phyloP scores from a whole-genome alignment of 1,284 basidiomycete genomes.

The Ganoderma lingzhi region DNA sequence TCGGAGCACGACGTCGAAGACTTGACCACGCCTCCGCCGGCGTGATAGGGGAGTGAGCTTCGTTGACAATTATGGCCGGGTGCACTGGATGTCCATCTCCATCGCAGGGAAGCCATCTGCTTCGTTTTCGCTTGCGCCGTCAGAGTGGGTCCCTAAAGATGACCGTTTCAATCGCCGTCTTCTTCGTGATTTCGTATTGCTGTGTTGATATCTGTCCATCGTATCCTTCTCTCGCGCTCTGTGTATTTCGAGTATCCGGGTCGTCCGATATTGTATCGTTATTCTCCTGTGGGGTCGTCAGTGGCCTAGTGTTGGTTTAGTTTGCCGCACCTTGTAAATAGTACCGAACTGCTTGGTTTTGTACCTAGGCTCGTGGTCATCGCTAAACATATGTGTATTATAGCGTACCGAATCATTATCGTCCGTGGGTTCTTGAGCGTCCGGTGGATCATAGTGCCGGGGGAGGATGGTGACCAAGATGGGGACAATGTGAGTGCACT shows the following conservation, averaged over 20 bases:
- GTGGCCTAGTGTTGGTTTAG: background rate
- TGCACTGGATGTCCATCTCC: background rate
- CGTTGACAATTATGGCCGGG: background rate
- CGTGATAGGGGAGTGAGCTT: background rate
- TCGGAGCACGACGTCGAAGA: slow-evolving; percentile 21
- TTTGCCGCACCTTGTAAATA: slow-evolving; percentile 4
- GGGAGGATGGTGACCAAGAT: slow-evolving; percentile 10
- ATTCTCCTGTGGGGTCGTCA: slow-evolving; percentile 6
- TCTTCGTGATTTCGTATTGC: background rate
- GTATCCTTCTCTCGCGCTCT: slow-evolving; percentile 7
- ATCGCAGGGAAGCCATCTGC: background rate
- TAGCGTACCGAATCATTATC: slow-evolving; percentile 13
- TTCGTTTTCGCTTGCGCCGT: slow-evolving; percentile 3
- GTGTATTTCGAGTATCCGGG: background rate
- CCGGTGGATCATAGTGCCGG: slow-evolving; percentile 22
- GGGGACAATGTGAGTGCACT: slow-evolving; percentile 14
- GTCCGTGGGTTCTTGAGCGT: background rate
- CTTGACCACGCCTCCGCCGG: slow-evolving; percentile 5
- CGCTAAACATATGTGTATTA: slow-evolving; percentile 15
- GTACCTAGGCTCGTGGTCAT: background rate
- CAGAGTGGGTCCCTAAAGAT: background rate
- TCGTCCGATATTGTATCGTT: slow-evolving; percentile 15
- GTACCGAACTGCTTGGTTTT: background rate
- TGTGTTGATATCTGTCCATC: slow-evolving; percentile 7
- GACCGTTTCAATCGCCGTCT: background rate